A percentile compares a stretch with the other conserved stretches of the same genome.
phyloP scores from a whole-genome alignment of 208 protist species.

The Endotrypanum monterogeii region DNA sequence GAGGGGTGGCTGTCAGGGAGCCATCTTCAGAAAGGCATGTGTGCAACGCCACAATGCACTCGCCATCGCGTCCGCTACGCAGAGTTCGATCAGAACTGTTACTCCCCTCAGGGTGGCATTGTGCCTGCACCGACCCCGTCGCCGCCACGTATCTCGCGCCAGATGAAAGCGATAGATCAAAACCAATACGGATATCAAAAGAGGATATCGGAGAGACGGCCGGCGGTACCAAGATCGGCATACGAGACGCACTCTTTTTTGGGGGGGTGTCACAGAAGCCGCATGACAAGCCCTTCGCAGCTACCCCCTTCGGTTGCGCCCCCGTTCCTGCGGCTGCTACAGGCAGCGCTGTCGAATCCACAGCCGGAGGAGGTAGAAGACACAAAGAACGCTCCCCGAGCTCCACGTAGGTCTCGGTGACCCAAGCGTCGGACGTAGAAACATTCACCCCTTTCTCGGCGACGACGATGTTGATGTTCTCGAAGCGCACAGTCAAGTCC shows the following conservation, averaged over 20 bases:
- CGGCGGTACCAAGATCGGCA: neutral
- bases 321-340: neutral
- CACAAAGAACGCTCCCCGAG: conserved; percentile 31
- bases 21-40: conserved; percentile 9
- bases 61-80: conserved; percentile 21
- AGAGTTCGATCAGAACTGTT: neutral
- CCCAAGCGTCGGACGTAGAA: neutral
- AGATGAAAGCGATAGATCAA: conserved; percentile 10
- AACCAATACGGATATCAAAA: conserved; percentile 12
- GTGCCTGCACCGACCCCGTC: conserved; percentile 7
- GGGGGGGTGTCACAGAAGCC: neutral
- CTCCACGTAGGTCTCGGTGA: conserved; percentile 12
- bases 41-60: conserved; percentile 12
- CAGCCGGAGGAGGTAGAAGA: conserved; percentile 11
- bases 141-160: conserved; percentile 5
- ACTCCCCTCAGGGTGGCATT: conserved; percentile 18
- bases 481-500: conserved; percentile 32
- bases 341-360: neutral
- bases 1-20: conserved; percentile 15
- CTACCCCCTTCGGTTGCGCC: neutral
- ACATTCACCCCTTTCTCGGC: neutral
- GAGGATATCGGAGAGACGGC: neutral
- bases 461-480: conserved; percentile 17
- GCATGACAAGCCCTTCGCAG: neutral
- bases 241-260: no score